Conservation (phyloP, 78 protist species). For the Creolimax fragrantissima region DNA sequence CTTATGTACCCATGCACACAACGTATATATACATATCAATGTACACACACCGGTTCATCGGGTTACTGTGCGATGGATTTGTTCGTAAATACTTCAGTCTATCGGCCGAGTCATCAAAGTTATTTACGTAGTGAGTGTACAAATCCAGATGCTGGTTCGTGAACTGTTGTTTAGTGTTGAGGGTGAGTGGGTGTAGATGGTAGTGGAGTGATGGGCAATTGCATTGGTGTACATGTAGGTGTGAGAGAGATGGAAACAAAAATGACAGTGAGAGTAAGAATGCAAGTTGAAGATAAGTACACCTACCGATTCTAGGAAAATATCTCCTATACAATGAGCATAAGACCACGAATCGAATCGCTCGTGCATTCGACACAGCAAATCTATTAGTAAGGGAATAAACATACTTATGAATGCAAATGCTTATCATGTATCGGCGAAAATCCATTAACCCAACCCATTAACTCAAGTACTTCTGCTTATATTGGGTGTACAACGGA, state of each 20-base stretch:
- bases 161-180: neutral
- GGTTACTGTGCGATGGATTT: neutral
- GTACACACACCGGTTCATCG: neutral
- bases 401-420: too few relatives aligned
- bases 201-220: neutral
- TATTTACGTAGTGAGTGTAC: slow-evolving; percentile 16
- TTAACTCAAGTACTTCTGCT: too few relatives aligned
- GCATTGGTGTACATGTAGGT: neutral
- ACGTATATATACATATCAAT: neutral
- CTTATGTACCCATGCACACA: neutral
- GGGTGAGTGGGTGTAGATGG: neutral
- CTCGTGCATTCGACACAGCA: neutral
- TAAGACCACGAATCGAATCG: neutral
- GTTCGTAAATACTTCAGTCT: neutral
- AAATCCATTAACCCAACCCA: too few relatives aligned
- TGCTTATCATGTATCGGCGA: too few relatives aligned
- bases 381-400: too few relatives aligned
- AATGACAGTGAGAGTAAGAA: neutral
- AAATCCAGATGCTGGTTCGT: neutral
- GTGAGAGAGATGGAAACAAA: neutral
- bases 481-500: too few relatives aligned
- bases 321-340: neutral
- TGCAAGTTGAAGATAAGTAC: neutral
- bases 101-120: neutral
- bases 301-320: neutral